A percentile compares a stretch with the other conserved stretches of the same genome.
phyloP scores from a whole-genome alignment of 1,284 basidiomycete genomes.

The Ceratobasidium sp. region DNA sequence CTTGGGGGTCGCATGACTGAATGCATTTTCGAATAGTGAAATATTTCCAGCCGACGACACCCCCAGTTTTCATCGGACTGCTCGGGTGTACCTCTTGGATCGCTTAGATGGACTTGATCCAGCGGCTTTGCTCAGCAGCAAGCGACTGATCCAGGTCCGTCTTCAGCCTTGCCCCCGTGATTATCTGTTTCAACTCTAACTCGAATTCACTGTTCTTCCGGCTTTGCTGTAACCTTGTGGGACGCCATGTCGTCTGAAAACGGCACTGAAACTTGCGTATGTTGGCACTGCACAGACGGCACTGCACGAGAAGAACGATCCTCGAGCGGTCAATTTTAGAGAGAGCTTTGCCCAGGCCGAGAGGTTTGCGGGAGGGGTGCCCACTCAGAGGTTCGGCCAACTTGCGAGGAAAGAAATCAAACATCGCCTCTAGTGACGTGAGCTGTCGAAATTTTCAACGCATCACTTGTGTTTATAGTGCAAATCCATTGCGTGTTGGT shows the following conservation, averaged over 20 bases:
- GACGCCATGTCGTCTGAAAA: not conserved
- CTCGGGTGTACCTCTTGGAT: conserved; percentile 57
- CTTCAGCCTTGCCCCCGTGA: not conserved
- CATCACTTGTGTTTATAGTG: conserved; percentile 14
- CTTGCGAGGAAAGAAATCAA: conserved; percentile 68
- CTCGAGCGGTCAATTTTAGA: conserved; percentile 67
- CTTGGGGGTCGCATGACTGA: not conserved
- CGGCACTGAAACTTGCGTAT: not conserved
- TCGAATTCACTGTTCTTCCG: not conserved
- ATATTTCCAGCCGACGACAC: conserved; percentile 62
- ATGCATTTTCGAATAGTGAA: conserved; percentile 52
- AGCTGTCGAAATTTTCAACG: not conserved
- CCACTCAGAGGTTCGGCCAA: conserved; percentile 59
- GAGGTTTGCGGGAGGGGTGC: conserved; percentile 65
- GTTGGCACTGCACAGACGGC: conserved; percentile 51
- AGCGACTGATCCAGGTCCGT: conserved; percentile 55
- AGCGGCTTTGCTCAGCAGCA: conserved; percentile 59
- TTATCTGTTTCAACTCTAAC: conserved; percentile 10
- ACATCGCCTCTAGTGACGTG: conserved; percentile 59
- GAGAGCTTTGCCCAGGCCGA: conserved; percentile 74
- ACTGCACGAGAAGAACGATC: conserved; percentile 66
- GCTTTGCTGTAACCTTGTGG: conserved; percentile 1
- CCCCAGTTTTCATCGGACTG: conserved; percentile 60
- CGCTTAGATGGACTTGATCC: conserved; percentile 65
- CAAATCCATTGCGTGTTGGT: not conserved